Evolutionary conservation across 78 protist species (phyloP), one percentile per base, ranked within the genome.

Genomic region (Planoprotostelium fungivorum): DNA sequence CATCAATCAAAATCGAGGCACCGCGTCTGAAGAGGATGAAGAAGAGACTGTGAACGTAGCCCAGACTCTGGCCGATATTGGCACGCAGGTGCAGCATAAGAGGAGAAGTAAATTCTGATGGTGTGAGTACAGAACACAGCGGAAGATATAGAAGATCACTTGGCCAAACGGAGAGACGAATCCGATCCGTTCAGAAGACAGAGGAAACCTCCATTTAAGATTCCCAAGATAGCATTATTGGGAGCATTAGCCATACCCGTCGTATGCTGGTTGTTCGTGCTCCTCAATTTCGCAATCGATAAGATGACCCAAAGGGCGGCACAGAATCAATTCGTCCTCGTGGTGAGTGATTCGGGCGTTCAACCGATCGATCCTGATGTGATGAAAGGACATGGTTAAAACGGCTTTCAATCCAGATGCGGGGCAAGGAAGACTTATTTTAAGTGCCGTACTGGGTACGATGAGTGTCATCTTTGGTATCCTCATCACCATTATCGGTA

Each of bases 401-500:
- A 51, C 73, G 16, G 5, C 16, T 51, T 51, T 51, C 73, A 51
- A 51, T 51, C 73, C 73, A 25, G 73, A 51, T 51, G 73, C 16
- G 16, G 16, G 16, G 16, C 73, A 51, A 51, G 5, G 31, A 25
- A 5, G 73, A 5, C 5, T 51, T 5, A 16, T 51, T 5, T 25
- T 51, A 16, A 51, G 73, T 51, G 5, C 73, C 5, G 73, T 51
- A 16, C 73, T 51, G 5, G 73, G 73, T 25, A 51, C 73, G 5
- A 51, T 51, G 73, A 51, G 73, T 51, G 73, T 87, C n/a, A 37
- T 87, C 28, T 87, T 87, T n/a, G 88, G 88, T 9, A 29, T 87
- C n/a, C 63, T 87, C 39, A 36, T 87, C 34, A 38, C 88, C n/a
- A 9, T 87, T 9, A 87, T 87, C n/a, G 88, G 88, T 38, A 87